Evolutionary conservation across 768 basidiomycete species (phyloP).

Genomic region (Pleurotus tuber-regium): DNA sequence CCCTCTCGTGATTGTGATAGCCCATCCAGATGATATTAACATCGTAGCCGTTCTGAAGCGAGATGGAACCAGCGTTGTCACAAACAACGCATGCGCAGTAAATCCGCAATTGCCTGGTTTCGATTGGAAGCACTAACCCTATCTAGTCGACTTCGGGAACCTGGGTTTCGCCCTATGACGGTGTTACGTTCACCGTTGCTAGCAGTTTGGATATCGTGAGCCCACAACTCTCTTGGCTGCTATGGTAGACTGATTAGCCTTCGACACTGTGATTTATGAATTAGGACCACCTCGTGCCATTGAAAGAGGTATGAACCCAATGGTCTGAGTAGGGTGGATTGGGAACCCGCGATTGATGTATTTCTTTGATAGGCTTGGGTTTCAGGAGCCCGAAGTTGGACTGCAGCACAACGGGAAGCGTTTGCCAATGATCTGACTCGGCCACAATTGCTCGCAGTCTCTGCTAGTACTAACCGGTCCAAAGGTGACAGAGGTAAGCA

Average conservation of each 20-base stretch:
- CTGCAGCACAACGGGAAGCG: constrained; percentile 43
- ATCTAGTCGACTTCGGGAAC: constrained; percentile 40
- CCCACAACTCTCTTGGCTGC: neutral
- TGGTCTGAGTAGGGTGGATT: no score
- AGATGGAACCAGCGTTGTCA: constrained; percentile 43
- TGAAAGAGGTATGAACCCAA: constrained; percentile 39
- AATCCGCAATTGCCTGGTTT: neutral
- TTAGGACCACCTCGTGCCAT: constrained; percentile 52
- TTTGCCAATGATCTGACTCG: constrained; percentile 56
- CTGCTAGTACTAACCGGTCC: constrained; percentile 43
- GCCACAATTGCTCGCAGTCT: constrained; percentile 53
- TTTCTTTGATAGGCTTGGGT: constrained; percentile 44
- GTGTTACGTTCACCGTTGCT: constrained; percentile 37
- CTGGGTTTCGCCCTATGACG: constrained; percentile 54
- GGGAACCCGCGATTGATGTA: neutral
- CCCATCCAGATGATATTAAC: neutral
- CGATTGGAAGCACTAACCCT: neutral
- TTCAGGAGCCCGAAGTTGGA: constrained; percentile 53
- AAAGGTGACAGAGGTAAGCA: constrained; percentile 47
- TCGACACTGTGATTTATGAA: neutral
- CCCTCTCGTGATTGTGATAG: neutral
- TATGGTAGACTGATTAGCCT: no score
- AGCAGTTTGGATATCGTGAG: constrained; percentile 52
- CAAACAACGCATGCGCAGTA: constrained; percentile 31
- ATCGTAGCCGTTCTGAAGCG: constrained; percentile 39